Evolutionary conservation across 176 grass and related monocot genomes (phyloP).

Genomic region (Musa itinerans): DNA sequence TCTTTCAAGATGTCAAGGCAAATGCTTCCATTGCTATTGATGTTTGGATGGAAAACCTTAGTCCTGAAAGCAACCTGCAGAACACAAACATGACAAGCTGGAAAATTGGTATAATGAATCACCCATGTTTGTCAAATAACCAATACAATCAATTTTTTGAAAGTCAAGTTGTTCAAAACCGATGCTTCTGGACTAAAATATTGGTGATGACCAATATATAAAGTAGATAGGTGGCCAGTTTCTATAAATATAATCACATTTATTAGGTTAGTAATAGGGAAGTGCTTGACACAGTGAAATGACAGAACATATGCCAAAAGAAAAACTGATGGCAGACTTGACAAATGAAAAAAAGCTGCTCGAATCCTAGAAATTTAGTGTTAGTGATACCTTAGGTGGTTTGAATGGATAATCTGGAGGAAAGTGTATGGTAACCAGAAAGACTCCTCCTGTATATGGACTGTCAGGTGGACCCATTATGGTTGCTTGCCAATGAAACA

Average conservation of each 20-base stretch:
- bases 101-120: not conserved
- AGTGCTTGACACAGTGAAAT: not conserved
- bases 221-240: too few relatives aligned
- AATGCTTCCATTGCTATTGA: conserved; percentile 76
- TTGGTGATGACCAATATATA: too few relatives aligned
- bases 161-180: not conserved
- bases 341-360: not conserved
- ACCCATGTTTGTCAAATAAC: not conserved
- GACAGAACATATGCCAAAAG: not conserved
- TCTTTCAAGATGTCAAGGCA: conserved; percentile 81
- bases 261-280: too few relatives aligned
- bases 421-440: conserved; percentile 68
- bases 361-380: not conserved
- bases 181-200: not conserved
- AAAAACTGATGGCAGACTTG: not conserved
- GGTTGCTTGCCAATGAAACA: conserved; percentile 76
- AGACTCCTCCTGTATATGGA: conserved; percentile 71
- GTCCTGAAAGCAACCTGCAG: conserved; percentile 66
- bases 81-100: not conserved
- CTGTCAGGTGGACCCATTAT: conserved; percentile 76
- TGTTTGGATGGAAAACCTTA: conserved; percentile 73
- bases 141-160: not conserved
- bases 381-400: conserved; percentile 48
- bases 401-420: conserved; percentile 82
- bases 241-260: too few relatives aligned